phyloP scores from a whole-genome alignment of 495 filamentous ascomycete genomes.

The Penicillium macrosclerotiorum region DNA sequence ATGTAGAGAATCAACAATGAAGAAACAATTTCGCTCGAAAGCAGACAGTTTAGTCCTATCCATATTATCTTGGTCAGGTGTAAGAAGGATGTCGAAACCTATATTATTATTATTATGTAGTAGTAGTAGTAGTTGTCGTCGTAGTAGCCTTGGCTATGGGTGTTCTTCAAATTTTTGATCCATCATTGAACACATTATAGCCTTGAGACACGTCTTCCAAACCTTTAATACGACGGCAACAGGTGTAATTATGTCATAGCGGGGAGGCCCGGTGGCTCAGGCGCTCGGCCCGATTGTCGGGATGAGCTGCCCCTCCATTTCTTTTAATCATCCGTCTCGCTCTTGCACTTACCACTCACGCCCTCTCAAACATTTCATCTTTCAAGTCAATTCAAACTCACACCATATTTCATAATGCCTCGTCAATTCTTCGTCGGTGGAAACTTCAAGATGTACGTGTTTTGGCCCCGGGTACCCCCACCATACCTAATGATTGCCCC shows the following conservation, averaged over 20 bases:
- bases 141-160: no score
- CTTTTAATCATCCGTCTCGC: constrained; percentile 11
- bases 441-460: constrained; percentile 94
- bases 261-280: constrained; percentile 7
- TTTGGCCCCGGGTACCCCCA: constrained; percentile 11
- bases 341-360: constrained; percentile 1
- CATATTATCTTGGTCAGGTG: no score
- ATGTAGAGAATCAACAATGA: no score
- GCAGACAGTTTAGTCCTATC: no score
- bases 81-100: no score
- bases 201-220: no score
- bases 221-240: neutral
- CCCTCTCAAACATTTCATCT: constrained; percentile 8
- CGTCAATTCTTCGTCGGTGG: constrained; percentile 99
- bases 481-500: constrained; percentile 20
- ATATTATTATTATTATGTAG: no score
- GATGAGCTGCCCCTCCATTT: constrained; percentile 25
- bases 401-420: constrained; percentile 57
- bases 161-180: no score
- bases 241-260: constrained; percentile 15
- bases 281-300: constrained; percentile 11
- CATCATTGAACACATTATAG: no score
- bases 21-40: no score
- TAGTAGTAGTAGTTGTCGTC: no score
- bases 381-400: constrained; percentile 3